Percentiles rank a stretch among this genome's conserved stretches.
Evolutionary conservation across 179 eudicot genomes (phyloP).

Genomic region (Silene noctiflora): DNA sequence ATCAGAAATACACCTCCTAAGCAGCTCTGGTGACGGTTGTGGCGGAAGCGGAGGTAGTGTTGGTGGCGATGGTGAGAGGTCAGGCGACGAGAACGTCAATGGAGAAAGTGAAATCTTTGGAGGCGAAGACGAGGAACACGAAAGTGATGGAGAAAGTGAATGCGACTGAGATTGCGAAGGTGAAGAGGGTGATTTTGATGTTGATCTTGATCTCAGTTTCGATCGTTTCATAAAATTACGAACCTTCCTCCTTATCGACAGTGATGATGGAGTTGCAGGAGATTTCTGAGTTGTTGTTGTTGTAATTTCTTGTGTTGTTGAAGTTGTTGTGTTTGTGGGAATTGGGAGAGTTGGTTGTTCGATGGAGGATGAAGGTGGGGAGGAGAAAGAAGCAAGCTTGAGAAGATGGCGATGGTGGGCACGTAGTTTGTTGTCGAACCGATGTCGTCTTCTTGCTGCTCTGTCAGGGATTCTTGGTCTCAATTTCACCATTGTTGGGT

Average conservation of each 20-base stretch:
- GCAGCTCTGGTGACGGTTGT: neutral
- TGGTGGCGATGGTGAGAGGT: neutral
- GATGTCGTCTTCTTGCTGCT: neutral
- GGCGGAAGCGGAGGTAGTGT: constrained; percentile 3
- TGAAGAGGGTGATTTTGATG: neutral
- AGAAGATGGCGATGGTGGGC: neutral
- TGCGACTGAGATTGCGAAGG: neutral
- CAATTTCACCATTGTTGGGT: neutral
- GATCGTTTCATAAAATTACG: neutral
- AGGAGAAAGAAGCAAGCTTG: neutral
- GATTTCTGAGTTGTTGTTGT: neutral
- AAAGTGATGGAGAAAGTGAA: no score
- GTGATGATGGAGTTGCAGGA: neutral
- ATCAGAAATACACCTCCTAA: constrained; percentile 1
- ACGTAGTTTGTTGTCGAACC: neutral
- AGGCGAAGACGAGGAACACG: no score
- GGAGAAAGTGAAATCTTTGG: no score
- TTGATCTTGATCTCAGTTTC: neutral
- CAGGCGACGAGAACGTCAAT: neutral
- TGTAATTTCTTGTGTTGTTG: no score
- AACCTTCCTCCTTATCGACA: neutral
- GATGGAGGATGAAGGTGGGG: neutral
- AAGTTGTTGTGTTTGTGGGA: neutral
- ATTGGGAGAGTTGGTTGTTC: neutral
- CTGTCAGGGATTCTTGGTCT: neutral